These are phyloP conservation scores for Pichia cephalocereana DNA, from an alignment of 805 yeast genomes.

Conservation along the genomic window DNA sequence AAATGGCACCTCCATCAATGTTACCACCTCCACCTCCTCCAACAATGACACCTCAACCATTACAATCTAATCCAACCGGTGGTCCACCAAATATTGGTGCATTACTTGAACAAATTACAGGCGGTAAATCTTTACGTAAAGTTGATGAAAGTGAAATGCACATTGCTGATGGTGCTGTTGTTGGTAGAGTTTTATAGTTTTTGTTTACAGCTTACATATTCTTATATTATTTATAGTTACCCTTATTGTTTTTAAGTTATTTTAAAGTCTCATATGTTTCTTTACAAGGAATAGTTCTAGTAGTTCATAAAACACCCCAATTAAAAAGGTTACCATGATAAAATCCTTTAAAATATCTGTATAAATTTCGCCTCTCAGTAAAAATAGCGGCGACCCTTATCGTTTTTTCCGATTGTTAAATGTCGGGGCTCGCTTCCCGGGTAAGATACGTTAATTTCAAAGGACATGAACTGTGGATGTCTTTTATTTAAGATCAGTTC, in stretches of 20 bases:
- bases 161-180: conserved; percentile 36
- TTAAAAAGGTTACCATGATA: too few relatives aligned
- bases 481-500: too few relatives aligned
- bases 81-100: conserved; percentile 27
- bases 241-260: too few relatives aligned
- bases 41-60: conserved; percentile 20
- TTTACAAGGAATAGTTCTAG: too few relatives aligned
- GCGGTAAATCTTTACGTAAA: conserved; percentile 42
- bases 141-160: conserved; percentile 42
- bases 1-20: conserved; percentile 20
- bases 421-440: not conserved
- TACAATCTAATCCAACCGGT: conserved; percentile 22
- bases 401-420: too few relatives aligned
- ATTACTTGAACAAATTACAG: conserved; percentile 47
- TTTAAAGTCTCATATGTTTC: too few relatives aligned
- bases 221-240: not conserved
- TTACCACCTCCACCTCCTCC: conserved; percentile 25
- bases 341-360: too few relatives aligned
- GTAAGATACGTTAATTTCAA: not conserved
- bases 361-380: too few relatives aligned
- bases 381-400: too few relatives aligned
- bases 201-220: not conserved
- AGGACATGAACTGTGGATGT: too few relatives aligned
- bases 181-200: conserved; percentile 37
- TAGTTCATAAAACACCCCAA: too few relatives aligned